These are phyloP conservation scores for Zygotorulaspora sp. DNA, from an alignment of 805 yeast genomes.

Conservation along the genomic window DNA sequence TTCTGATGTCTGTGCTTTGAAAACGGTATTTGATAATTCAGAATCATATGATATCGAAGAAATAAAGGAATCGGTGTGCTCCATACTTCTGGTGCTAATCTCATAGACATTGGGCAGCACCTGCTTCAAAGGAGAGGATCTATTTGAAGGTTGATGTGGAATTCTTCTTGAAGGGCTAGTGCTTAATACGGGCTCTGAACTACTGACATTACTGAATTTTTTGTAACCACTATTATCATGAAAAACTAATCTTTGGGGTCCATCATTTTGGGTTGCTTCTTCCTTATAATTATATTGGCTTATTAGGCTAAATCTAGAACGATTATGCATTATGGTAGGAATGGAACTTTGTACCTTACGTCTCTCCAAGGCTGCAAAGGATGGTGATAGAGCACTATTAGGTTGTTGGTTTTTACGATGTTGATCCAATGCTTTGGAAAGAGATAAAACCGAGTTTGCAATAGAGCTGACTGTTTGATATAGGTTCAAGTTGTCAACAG, in stretches of 20 bases:
- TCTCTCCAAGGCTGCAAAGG: slow-evolving; percentile 22
- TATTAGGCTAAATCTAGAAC: slow-evolving; percentile 11
- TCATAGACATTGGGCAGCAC: slow-evolving; percentile 12
- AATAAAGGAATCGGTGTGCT: slow-evolving; percentile 21
- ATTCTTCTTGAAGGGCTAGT: slow-evolving; percentile 13
- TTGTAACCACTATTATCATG: slow-evolving; percentile 11
- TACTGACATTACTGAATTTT: neutral
- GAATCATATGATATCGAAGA: slow-evolving; percentile 59
- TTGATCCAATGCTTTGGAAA: slow-evolving; percentile 28
- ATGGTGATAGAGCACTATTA: slow-evolving; percentile 20
- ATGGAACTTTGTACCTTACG: slow-evolving; percentile 26
- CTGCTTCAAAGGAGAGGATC: slow-evolving; percentile 20
- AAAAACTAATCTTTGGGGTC: slow-evolving; percentile 27
- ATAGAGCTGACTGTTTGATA: slow-evolving; percentile 35
- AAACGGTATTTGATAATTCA: slow-evolving; percentile 1
- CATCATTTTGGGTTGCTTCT: slow-evolving; percentile 11
- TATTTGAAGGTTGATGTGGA: slow-evolving; percentile 7
- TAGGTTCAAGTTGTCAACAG: slow-evolving; percentile 35
- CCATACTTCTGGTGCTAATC: slow-evolving; percentile 1
- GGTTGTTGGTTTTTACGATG: slow-evolving; percentile 10
- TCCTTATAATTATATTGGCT: slow-evolving; percentile 12
- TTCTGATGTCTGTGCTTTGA: slow-evolving; percentile 1
- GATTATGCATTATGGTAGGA: slow-evolving; percentile 11
- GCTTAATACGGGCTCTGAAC: slow-evolving; percentile 7
- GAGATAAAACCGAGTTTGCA: slow-evolving; percentile 35